These are phyloP conservation scores for Amanita inopinata DNA, from an alignment of 768 basidiomycete species.

Conservation along the genomic window DNA sequence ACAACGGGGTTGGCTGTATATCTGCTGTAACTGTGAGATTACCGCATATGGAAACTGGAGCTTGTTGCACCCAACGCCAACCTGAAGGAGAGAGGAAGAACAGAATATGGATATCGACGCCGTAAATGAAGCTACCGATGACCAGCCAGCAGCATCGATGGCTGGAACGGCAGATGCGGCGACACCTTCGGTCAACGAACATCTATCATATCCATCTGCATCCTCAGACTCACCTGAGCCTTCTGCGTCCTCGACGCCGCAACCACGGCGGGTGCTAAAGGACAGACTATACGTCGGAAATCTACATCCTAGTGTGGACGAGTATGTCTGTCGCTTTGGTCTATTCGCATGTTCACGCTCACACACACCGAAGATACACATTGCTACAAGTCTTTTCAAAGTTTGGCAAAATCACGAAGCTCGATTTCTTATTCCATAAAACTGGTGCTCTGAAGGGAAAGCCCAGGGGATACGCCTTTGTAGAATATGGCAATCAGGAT, in stretches of 20 bases:
- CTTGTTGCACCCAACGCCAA: too few species aligned
- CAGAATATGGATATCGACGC: background rate
- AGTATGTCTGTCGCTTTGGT: constrained; percentile 36
- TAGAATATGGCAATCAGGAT: constrained; percentile 72
- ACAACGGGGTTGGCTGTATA: too few species aligned
- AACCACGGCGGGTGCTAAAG: constrained; percentile 33
- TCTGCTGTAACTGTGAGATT: background rate
- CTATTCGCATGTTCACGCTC: background rate
- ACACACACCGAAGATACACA: constrained; percentile 47
- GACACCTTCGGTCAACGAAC: constrained; percentile 1
- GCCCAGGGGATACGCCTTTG: constrained; percentile 91
- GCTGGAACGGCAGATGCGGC: background rate
- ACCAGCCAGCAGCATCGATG: background rate
- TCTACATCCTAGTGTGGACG: constrained; percentile 76
- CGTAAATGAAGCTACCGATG: background rate
- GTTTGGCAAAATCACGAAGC: constrained; percentile 85
- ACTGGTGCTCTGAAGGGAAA: constrained; percentile 81
- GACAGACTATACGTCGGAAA: constrained; percentile 90
- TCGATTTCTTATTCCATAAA: constrained; percentile 96
- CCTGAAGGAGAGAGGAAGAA: too few species aligned
- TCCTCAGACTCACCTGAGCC: background rate
- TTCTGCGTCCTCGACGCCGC: background rate
- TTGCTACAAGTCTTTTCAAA: constrained; percentile 86
- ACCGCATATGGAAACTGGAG: background rate
- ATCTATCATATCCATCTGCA: constrained; percentile 4